These are phyloP conservation scores for Akanthomyces muscarius DNA, from an alignment of 2,329 filamentous ascomycete genomes.

Conservation along the genomic window DNA sequence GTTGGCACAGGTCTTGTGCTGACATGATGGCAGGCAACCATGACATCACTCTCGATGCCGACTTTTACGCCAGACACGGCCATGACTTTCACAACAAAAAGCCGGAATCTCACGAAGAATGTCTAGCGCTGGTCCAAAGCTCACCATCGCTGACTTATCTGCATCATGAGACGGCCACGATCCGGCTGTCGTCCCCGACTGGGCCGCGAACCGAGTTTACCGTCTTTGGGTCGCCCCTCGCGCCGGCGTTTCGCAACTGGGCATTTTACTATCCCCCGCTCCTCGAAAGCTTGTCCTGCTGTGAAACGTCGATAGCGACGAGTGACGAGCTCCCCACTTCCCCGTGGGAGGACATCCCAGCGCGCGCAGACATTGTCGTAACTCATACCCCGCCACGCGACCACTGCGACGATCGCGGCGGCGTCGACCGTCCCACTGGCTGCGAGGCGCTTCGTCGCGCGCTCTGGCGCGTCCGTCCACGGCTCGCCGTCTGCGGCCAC, in stretches of 20 bases:
- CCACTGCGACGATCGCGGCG: conserved; percentile 51
- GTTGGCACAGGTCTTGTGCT: not conserved
- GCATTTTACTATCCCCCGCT: conserved; percentile 59
- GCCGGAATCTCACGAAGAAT: conserved; percentile 50
- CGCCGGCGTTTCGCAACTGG: conserved; percentile 55
- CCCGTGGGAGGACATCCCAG: conserved; percentile 60
- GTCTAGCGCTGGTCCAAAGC: conserved; percentile 50
- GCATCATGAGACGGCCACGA: conserved; percentile 49
- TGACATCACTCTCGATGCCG: conserved; percentile 65
- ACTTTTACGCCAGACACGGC: conserved; percentile 55
- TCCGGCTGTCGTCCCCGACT: conserved; percentile 49
- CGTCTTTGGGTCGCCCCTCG: conserved; percentile 69
- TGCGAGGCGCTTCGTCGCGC: conserved; percentile 56
- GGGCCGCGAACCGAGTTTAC: conserved; percentile 59
- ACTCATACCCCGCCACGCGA: conserved; percentile 65
- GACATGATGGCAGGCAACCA: conserved; percentile 58
- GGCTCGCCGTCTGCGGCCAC: conserved; percentile 66
- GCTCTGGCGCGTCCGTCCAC: conserved; percentile 59
- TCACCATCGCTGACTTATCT: conserved; percentile 61
- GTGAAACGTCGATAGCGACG: conserved; percentile 18
- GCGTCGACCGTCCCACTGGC: conserved; percentile 42
- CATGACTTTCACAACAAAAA: conserved; percentile 52
- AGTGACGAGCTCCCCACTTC: conserved; percentile 25
- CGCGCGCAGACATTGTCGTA: conserved; percentile 61
- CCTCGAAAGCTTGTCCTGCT: not conserved